phyloP scores from a whole-genome alignment of 495 filamentous ascomycete species.

The Talaromyces trachyspermus region DNA sequence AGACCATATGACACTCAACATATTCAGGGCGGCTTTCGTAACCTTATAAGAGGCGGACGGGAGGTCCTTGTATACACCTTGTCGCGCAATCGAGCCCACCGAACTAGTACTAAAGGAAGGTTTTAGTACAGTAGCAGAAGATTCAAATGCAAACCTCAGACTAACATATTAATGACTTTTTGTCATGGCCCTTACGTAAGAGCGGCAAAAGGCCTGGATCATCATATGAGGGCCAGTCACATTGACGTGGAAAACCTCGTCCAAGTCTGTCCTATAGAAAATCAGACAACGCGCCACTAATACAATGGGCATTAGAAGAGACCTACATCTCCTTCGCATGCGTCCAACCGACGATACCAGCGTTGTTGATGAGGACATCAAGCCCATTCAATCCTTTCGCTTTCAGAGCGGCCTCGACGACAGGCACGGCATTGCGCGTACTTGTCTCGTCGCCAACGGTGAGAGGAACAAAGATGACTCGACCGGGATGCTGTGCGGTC shows the following conservation, averaged over 20 bases:
- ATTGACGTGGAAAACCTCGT: conserved; percentile 34
- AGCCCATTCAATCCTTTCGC: conserved; percentile 27
- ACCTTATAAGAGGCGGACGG: conserved; percentile 43
- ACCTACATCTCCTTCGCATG: conserved; percentile 16
- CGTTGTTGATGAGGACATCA: conserved; percentile 49
- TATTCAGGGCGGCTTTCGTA: conserved; percentile 44
- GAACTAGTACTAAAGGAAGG: conserved; percentile 23
- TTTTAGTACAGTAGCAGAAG: not conserved
- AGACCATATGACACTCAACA: conserved; percentile 43
- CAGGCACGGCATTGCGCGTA: conserved; percentile 31
- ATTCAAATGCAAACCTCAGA: not conserved
- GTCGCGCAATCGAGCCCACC: conserved; percentile 31
- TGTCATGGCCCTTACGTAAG: conserved; percentile 33
- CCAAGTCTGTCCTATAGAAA: conserved; percentile 23
- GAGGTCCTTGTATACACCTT: conserved; percentile 9
- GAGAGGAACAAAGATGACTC: conserved; percentile 37
- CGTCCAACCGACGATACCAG: conserved; percentile 23
- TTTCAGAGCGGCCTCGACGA: conserved; percentile 28
- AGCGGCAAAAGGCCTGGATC: conserved; percentile 40
- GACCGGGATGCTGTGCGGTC: conserved; percentile 14
- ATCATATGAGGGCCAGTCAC: conserved; percentile 35
- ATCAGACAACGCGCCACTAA: not conserved
- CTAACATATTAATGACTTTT: conserved; percentile 44
- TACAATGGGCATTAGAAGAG: conserved; percentile 10
- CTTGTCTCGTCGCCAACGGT: conserved; percentile 37